Conservation (phyloP, 768 basidiomycete species). For the Tricholoma sp. region DNA sequence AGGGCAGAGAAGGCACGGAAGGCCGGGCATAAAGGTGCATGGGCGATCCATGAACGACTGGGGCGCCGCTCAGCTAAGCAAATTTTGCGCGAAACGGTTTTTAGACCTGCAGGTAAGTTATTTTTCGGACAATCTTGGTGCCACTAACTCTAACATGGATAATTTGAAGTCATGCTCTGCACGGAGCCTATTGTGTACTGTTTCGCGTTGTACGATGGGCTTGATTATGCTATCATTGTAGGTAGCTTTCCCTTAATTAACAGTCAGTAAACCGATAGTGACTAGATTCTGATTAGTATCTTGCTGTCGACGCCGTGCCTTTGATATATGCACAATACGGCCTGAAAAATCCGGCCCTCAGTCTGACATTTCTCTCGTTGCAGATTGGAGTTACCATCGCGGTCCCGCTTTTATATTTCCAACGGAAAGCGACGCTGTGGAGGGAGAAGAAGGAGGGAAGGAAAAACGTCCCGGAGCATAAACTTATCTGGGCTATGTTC, state of each 20-base stretch:
- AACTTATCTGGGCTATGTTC: slow-evolving; percentile 17
- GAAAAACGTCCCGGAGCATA: slow-evolving; percentile 16
- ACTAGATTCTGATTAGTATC: slow-evolving; percentile 9
- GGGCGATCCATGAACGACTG: slow-evolving; percentile 15
- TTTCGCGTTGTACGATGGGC: slow-evolving; percentile 17
- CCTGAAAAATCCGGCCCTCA: slow-evolving; percentile 9
- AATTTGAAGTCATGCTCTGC: slow-evolving; percentile 15
- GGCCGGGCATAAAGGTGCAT: slow-evolving; percentile 9
- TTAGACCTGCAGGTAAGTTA: slow-evolving; percentile 16
- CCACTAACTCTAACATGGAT: not conserved
- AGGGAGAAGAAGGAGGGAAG: slow-evolving; percentile 13
- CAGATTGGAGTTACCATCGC: slow-evolving; percentile 14
- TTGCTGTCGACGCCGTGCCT: slow-evolving; percentile 17
- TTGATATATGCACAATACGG: slow-evolving; percentile 17
- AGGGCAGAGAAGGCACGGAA: slow-evolving; percentile 12
- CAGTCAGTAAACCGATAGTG: not conserved
- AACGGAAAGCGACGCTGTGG: slow-evolving; percentile 14
- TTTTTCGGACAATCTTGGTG: too few species aligned
- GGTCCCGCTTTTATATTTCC: slow-evolving; percentile 15
- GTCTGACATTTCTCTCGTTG: slow-evolving; percentile 13
- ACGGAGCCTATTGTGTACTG: slow-evolving; percentile 21
- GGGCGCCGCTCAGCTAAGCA: slow-evolving; percentile 13
- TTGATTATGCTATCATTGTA: slow-evolving; percentile 19
- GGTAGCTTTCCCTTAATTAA: not conserved
- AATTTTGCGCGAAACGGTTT: slow-evolving; percentile 13